A percentile compares a stretch with the other conserved stretches of the same genome.
Evolutionary conservation across 805 yeast species (phyloP).

Genomic region (Tetrapisispora arboricola): DNA sequence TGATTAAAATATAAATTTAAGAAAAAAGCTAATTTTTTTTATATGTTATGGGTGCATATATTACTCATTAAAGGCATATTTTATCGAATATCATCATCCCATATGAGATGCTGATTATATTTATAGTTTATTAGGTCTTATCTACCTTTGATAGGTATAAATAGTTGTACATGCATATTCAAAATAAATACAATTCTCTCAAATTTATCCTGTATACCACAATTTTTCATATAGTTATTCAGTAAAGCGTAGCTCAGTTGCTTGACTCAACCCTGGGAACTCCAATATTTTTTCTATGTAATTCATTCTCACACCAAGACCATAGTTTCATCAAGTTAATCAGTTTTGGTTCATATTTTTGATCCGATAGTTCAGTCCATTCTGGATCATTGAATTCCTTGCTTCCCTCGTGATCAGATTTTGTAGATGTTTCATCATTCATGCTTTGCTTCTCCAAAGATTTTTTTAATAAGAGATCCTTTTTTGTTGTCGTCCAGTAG

Average conservation of each 20-base stretch:
- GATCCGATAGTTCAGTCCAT: conserved; percentile 5
- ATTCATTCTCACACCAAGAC: conserved; percentile 52
- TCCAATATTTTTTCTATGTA: conserved; percentile 31
- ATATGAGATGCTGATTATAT: too few relatives aligned
- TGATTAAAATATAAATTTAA: too few relatives aligned
- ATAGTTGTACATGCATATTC: not conserved
- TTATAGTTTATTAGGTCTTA: too few relatives aligned
- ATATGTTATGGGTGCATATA: too few relatives aligned
- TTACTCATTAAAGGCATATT: too few relatives aligned
- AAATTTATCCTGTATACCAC: too few relatives aligned
- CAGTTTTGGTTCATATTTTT: conserved; percentile 29
- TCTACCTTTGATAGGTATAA: not conserved
- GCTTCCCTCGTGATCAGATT: not conserved
- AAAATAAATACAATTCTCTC: too few relatives aligned
- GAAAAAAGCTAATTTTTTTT: too few relatives aligned
- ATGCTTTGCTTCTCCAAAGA: too few relatives aligned
- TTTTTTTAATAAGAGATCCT: not conserved
- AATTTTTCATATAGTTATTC: too few relatives aligned
- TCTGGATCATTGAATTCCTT: not conserved
- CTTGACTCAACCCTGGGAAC: conserved; percentile 27
- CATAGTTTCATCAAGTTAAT: conserved; percentile 50
- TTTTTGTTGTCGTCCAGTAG: not conserved
- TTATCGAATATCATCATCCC: too few relatives aligned
- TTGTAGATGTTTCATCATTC: not conserved
- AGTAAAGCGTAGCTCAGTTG: too few relatives aligned